phyloP scores from a whole-genome alignment of 208 protist species.

The Sergeia podlipaevii region DNA sequence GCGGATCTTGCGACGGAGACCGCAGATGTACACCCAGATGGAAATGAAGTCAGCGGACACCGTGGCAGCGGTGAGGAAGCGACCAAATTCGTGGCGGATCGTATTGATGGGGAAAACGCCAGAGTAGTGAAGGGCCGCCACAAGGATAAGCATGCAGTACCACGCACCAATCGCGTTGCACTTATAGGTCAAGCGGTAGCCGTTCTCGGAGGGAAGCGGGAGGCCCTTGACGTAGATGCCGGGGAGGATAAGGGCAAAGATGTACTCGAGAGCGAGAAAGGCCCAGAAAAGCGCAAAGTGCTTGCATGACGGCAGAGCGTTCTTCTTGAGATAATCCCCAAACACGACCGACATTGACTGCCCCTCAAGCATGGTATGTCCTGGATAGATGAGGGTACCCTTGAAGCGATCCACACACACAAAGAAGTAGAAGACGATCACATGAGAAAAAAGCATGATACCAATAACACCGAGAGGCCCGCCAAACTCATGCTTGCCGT shows the following conservation, averaged over 20 bases:
- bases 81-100: conserved; percentile 70
- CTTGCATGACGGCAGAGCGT: conserved; percentile 38
- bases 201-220: conserved; percentile 80
- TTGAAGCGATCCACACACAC: conserved; percentile 74
- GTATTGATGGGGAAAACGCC: conserved; percentile 59
- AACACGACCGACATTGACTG: conserved; percentile 46
- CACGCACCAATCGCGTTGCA: conserved; percentile 87
- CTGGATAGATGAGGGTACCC: conserved; percentile 81
- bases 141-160: conserved; percentile 78
- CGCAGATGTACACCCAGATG: conserved; percentile 64
- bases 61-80: conserved; percentile 70
- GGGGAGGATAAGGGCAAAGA: conserved; percentile 72
- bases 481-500: conserved; percentile 80
- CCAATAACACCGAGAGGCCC: conserved; percentile 46
- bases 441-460: conserved; percentile 88
- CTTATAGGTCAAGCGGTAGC: conserved; percentile 78
- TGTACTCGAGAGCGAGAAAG: conserved; percentile 79
- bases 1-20: conserved; percentile 54
- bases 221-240: conserved; percentile 79
- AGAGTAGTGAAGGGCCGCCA: conserved; percentile 55
- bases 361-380: conserved; percentile 62
- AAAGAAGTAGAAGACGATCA: conserved; percentile 90
- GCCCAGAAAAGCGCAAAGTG: conserved; percentile 45
- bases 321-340: conserved; percentile 36
- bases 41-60: conserved; percentile 80